Base-by-base conservation (phyloP, 768 basidiomycete species). In the Lactarius tabidus region DNA sequence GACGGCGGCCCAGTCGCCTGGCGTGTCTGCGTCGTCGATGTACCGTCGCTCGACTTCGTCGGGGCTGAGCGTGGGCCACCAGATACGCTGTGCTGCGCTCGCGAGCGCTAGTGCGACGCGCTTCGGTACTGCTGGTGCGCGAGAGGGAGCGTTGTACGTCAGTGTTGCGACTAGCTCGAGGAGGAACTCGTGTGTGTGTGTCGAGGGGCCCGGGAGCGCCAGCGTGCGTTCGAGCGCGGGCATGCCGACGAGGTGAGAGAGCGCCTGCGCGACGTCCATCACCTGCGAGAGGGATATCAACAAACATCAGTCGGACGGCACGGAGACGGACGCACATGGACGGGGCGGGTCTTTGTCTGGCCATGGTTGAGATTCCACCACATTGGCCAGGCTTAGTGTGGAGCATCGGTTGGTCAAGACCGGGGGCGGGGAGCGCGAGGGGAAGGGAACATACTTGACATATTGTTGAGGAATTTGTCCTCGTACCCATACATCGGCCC, bases 321-420 rank as follows among this genome's bases (percentile, higher is more conserved):
- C 0, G 6, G 67, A 61, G 67, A 59, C 59, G 53, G 55, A 79
- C 86, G 77, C 79, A 93, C 92, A 82, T 98, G 95, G 54, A 90
- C 93, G 0, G 97, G 97, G 38, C 93, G 89, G 75, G 91, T 85
- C 77, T 84, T 86, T 28, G 97, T 95, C 75, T 89, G 41, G 45
- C 86, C 91, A 71, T 90, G 77, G 80, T 99, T 99, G 67, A 98
- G 81, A 74, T 91, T 91, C 93, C 89, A 98, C 83, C 91, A 90
- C 65, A 93, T 88, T 17, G 95, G 90, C 85, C 90, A 95, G 69
- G 85, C 95, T 95, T 72, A 20, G 69, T 4, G 36, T 26, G 57
- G 41, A 56, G 17, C 35, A n/a, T n/a, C n/a, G n/a, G 57, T 65
- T 54, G 53, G 55, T 53, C 68, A 63, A 28, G 35, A 59, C 15